A percentile compares a stretch with the other conserved stretches of the same genome.
Evolutionary conservation across 345 rosid genomes (phyloP).

Genomic region (Syzygium aromaticum): DNA sequence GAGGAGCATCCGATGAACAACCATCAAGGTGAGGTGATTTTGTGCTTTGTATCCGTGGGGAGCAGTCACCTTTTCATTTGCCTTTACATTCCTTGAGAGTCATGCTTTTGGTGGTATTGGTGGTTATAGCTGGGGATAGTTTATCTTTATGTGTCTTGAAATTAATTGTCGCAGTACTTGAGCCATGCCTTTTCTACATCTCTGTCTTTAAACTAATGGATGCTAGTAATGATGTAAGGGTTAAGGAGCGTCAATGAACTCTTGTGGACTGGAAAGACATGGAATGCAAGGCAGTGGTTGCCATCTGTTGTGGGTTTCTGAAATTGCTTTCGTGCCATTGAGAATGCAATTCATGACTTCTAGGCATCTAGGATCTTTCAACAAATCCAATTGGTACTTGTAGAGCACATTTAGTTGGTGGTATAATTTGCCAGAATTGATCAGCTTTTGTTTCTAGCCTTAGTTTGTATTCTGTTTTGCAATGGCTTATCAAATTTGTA

Average conservation of each 20-base stretch:
- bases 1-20: constrained; percentile 46
- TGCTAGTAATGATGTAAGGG: neutral
- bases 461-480: neutral
- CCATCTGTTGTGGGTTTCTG: neutral
- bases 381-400: neutral
- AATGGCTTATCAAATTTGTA: neutral
- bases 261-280: neutral
- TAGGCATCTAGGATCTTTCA: neutral
- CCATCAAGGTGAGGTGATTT: constrained; percentile 42
- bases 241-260: neutral
- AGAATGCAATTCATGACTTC: neutral
- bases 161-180: neutral
- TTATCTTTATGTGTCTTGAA: neutral
- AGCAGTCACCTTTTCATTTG: neutral
- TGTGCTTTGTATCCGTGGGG: neutral
- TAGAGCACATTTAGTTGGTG: neutral
- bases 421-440: neutral
- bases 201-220: neutral
- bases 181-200: neutral
- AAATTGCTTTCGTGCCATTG: neutral
- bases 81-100: neutral
- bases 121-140: neutral
- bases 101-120: neutral
- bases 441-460: neutral
- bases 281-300: neutral